These are phyloP conservation scores for Raphanus hybrid DNA, from an alignment of 441 rosid species.

Conservation along the genomic window DNA sequence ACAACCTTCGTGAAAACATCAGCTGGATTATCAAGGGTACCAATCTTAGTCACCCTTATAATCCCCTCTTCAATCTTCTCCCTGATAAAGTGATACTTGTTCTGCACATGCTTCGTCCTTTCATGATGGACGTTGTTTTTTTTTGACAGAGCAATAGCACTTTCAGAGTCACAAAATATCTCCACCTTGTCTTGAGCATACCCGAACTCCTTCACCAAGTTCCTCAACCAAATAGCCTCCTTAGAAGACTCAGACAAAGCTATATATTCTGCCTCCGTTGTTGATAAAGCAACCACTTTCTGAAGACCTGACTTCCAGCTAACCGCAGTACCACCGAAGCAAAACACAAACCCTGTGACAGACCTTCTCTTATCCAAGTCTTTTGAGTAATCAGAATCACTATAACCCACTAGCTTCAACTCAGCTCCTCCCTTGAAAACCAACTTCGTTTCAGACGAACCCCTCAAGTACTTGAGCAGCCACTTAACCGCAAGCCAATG, in stretches of 20 bases:
- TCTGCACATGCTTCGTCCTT: neutral
- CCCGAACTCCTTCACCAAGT: neutral
- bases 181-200: neutral
- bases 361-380: neutral
- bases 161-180: neutral
- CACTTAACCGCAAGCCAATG: neutral
- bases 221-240: neutral
- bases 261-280: neutral
- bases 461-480: neutral
- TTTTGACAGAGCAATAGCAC: neutral
- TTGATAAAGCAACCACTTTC: neutral
- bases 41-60: neutral
- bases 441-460: neutral
- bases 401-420: neutral
- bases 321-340: neutral
- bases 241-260: neutral
- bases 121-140: neutral
- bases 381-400: neutral
- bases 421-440: neutral
- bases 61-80: neutral
- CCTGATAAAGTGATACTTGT: neutral
- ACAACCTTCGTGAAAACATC: neutral
- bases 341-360: neutral
- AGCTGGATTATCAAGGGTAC: neutral
- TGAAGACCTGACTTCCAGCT: neutral